Percentiles rank a stretch among this genome's conserved stretches.
Evolutionary conservation across 164 flowering plant genomes (phyloP).

Genomic region (Berberis vulgaris): DNA sequence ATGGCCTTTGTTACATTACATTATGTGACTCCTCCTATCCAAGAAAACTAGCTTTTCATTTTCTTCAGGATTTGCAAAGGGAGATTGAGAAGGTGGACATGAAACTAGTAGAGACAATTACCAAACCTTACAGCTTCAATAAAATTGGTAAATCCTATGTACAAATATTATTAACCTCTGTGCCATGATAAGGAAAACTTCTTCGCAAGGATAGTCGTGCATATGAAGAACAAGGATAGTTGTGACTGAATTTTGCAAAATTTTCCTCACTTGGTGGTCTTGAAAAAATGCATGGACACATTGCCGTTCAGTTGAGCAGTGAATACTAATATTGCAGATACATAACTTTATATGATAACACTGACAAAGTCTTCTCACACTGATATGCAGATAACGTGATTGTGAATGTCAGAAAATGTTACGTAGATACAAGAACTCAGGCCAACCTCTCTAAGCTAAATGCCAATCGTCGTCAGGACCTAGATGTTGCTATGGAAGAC

Average conservation of each 20-base stretch:
- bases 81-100: background rate
- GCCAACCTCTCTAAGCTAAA: conserved; percentile 42
- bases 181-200: no score
- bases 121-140: background rate
- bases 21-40: conserved; percentile 28
- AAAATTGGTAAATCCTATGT: background rate
- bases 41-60: conserved; percentile 9
- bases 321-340: no score
- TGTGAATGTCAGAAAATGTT: conserved; percentile 34
- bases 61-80: conserved; percentile 4
- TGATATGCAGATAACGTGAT: conserved; percentile 32
- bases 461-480: conserved; percentile 21
- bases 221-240: no score
- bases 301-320: no score
- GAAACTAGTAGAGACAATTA: no score
- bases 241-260: no score
- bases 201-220: no score
- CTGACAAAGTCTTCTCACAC: no score
- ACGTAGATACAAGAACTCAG: conserved; percentile 49
- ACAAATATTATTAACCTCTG: no score
- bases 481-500: conserved; percentile 20
- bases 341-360: no score
- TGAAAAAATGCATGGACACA: background rate
- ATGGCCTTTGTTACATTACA: conserved; percentile 39
- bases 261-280: no score